phyloP scores from a whole-genome alignment of 768 basidiomycete genomes.

The Termitomyces sp. region DNA sequence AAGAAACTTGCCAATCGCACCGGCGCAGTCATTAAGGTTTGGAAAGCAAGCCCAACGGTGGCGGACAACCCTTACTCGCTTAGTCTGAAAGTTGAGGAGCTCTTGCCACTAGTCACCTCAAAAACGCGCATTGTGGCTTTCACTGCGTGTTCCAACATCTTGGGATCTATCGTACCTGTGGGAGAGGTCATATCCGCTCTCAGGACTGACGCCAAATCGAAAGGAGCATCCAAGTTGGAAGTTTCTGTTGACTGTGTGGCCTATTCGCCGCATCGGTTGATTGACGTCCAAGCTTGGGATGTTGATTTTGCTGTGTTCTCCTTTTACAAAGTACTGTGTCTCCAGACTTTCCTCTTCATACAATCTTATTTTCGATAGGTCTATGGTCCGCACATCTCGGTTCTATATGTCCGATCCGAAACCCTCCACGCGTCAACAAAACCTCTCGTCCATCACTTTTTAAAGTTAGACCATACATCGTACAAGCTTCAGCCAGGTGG shows the following conservation, averaged over 20 bases:
- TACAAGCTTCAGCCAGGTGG: slow-evolving; percentile 73
- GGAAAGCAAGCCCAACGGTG: slow-evolving; percentile 44
- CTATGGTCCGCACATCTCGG: slow-evolving; percentile 69
- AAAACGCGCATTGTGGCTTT: slow-evolving; percentile 72
- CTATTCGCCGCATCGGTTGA: slow-evolving; percentile 65
- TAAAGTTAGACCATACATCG: slow-evolving; percentile 35
- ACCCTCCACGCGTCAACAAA: slow-evolving; percentile 46
- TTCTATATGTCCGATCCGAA: slow-evolving; percentile 49
- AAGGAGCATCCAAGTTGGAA: slow-evolving; percentile 56
- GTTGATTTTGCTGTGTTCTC: slow-evolving; percentile 69
- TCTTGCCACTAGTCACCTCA: slow-evolving; percentile 54
- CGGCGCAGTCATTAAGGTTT: slow-evolving; percentile 50
- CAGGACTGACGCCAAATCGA: slow-evolving; percentile 40
- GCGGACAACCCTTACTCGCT: slow-evolving; percentile 65
- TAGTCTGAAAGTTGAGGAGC: slow-evolving; percentile 42
- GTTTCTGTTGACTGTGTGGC: slow-evolving; percentile 74
- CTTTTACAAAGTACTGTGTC: slow-evolving; percentile 59
- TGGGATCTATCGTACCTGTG: slow-evolving; percentile 61
- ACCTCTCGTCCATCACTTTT: slow-evolving; percentile 68
- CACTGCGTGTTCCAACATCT: slow-evolving; percentile 69
- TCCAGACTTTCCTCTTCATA: background rate
- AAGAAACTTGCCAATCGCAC: slow-evolving; percentile 60
- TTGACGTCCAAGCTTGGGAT: slow-evolving; percentile 75
- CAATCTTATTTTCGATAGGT: slow-evolving; percentile 33
- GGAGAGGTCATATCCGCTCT: slow-evolving; percentile 48